Evolutionary conservation across 2,329 filamentous ascomycete species (phyloP).

Genomic region (Bipolaris victoriae): DNA sequence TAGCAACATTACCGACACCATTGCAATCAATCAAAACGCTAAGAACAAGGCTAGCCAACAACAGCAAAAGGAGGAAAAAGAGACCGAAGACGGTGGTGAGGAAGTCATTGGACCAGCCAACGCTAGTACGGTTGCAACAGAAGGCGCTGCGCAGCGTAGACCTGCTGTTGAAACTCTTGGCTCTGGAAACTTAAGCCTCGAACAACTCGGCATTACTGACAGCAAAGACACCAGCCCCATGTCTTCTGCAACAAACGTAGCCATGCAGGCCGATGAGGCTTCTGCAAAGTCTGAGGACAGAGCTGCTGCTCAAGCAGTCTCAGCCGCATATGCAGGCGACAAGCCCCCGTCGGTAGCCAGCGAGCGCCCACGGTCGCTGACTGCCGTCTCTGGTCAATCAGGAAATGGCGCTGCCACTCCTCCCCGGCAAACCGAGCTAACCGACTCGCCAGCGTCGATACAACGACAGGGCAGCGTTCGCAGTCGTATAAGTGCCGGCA

Average conservation of each 20-base stretch:
- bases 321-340: constrained; percentile 62
- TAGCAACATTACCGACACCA: constrained; percentile 73
- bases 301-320: constrained; percentile 65
- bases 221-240: constrained; percentile 62
- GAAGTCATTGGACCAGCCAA: constrained; percentile 50
- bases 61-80: constrained; percentile 35
- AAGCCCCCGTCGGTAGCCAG: constrained; percentile 43
- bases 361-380: constrained; percentile 50
- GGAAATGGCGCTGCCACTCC: constrained; percentile 47
- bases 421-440: constrained; percentile 70
- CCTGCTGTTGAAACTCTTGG: constrained; percentile 88
- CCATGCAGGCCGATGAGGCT: constrained; percentile 57
- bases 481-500: constrained; percentile 59
- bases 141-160: constrained; percentile 56
- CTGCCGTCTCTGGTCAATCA: constrained; percentile 42
- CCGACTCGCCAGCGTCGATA: constrained; percentile 63
- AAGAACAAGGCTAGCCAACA: constrained; percentile 58
- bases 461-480: constrained; percentile 60
- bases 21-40: constrained; percentile 66
- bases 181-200: constrained; percentile 84
- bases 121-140: constrained; percentile 27
- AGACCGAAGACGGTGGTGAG: constrained; percentile 45
- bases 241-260: constrained; percentile 64
- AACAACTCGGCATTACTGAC: constrained; percentile 82
- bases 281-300: constrained; percentile 64